Evolutionary conservation across 352 stramenopile genomes (phyloP), one percentile per base, ranked within the genome.

Genomic region (Thalassiosira mediterranea): DNA sequence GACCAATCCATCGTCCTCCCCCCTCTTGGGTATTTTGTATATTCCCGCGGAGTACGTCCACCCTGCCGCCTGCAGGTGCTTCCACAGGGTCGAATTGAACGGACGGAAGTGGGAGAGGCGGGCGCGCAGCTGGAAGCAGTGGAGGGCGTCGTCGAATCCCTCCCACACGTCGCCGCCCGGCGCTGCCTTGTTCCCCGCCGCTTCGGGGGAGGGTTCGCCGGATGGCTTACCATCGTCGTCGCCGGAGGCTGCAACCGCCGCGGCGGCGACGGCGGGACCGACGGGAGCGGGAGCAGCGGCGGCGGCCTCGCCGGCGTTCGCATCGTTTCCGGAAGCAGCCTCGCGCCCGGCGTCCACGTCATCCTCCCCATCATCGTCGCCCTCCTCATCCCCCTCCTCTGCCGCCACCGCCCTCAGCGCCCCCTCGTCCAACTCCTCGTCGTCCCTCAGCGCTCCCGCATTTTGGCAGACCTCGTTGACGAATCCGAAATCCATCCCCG

Each of bases 51-150:
- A 47, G 44, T 76, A 68, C 2, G 65, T 76, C 72, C 72, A 81
- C 31, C 72, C 72, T 31, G 72, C 65, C 26, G 51, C 25, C 56
- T 76, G 72, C 19, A 81, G 40, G 58, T 81, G 76, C 59, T 60
- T 81, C 72, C 72, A 81, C 25, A 80, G 32, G 37, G 64, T 52
- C n/a, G 31, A 44, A 32, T 72, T 58, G 21, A 64, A 64, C 1
- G 65, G 31, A 37, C 44, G 58, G 28, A 80, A 51, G 46, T 52
- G 63, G 17, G 75, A 47, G 8, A 80, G 42, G 52, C 57, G 70
- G 4, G 72, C 75, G 38, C 63, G 56, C 21, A 80, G 32, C 54
- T 80, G 72, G 15, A 71, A 80, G 25, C 62, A 70, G 48, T 58
- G 40, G 25, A 80, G 34, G 15, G 60, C 72, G 25, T 75, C 59